phyloP scores from a whole-genome alignment of 441 rosid genomes.

The Capsella rubella region DNA sequence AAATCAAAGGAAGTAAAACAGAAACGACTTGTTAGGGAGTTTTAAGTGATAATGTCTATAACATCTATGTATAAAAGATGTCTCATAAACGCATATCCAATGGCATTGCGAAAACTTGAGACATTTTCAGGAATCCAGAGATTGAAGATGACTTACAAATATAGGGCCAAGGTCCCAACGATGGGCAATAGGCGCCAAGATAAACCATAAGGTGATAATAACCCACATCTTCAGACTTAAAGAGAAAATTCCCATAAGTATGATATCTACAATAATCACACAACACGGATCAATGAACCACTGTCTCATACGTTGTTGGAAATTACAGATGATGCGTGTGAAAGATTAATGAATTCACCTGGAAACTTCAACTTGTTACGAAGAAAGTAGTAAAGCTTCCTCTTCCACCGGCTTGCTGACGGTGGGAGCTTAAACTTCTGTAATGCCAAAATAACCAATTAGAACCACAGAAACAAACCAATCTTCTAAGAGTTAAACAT shows the following conservation, averaged over 20 bases:
- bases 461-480: conserved; percentile 1
- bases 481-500: not conserved
- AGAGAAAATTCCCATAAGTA: conserved; percentile 80
- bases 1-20: not conserved
- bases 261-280: conserved; percentile 60
- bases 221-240: conserved; percentile 68
- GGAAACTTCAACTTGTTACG: conserved; percentile 77
- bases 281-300: conserved; percentile 39
- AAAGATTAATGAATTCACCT: conserved; percentile 54
- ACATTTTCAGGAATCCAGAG: not conserved
- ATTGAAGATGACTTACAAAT: conserved; percentile 64
- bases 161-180: conserved; percentile 88
- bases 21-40: not conserved
- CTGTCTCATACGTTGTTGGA: conserved; percentile 24
- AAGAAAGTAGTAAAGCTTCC: conserved; percentile 64
- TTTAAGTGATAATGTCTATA: conserved; percentile 1
- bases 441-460: conserved; percentile 30
- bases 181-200: conserved; percentile 83
- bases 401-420: conserved; percentile 77
- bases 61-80: not conserved
- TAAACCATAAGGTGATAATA: conserved; percentile 72
- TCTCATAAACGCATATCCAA: conserved; percentile 12
- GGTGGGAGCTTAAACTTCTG: conserved; percentile 84
- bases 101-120: conserved; percentile 21
- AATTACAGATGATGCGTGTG: not conserved